Base-by-base conservation (phyloP, 2,329 filamentous ascomycete genomes). In the Penicillium oxalicum region DNA sequence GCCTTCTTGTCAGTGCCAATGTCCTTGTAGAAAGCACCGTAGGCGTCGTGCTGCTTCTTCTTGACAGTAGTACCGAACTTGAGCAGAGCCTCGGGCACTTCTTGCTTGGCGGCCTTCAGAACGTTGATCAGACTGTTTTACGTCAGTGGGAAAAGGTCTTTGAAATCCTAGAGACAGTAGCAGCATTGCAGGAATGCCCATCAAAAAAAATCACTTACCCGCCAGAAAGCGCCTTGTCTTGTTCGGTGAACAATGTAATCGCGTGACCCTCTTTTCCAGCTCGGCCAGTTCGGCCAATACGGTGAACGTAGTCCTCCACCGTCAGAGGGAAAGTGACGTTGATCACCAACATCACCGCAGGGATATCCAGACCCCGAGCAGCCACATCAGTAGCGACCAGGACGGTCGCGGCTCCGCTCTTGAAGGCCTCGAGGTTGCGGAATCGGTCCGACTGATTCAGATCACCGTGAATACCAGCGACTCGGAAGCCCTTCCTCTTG, bases 61-160 rank as follows among this genome's bases (percentile, higher is more conserved):
- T 97, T 98, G 45, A 98, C 93, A 0, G 91, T 97, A 24, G 90
- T 95, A 62, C 93, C 93, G 60, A 96, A 98, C 73, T 95, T 96
- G 68, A 97, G 77, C 34, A 98, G 75, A 26, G 88, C 87, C 38
- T 95, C 89, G 2, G 93, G 93, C 0, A 98, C 88, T 9, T 83
- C 79, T 71, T 98, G 93, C 57, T 89, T 88, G 25, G 93, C 91
- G n/a, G 84, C 88, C 72, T 87, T 94, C 54, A 98, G 81, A 48
- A 98, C 90, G 68, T 97, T 97, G 74, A 97, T 87, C 60, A 98
- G 75, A 8, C 87, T 91, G 59, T 39, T 44, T 60, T 53, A 40
- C 3, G 11, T 32, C 1, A 51, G 62, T 48, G 60, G 62, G 40
- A 49, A 33, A 43, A 38, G 5, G 9, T 9, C 46, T 44, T 4